A percentile compares a stretch with the other conserved stretches of the same genome.
Evolutionary conservation across 78 protist genomes (phyloP).

Genomic region (Diacronema lutheri): DNA sequence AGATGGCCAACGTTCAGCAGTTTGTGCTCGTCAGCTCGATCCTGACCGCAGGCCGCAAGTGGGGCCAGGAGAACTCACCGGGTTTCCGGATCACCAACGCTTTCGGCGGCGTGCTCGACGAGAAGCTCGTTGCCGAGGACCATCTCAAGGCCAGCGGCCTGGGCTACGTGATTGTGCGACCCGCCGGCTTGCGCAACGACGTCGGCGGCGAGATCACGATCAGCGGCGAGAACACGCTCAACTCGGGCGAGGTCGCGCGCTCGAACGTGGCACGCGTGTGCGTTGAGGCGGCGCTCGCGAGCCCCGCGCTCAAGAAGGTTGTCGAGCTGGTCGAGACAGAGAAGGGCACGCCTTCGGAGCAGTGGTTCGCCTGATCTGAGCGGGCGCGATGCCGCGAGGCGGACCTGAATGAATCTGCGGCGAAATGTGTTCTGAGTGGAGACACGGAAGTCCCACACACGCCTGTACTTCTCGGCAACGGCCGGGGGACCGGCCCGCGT

Average conservation of each 20-base stretch:
- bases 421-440: too few relatives aligned
- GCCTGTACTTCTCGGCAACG: too few relatives aligned
- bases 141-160: slow-evolving; percentile 4
- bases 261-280: slow-evolving; percentile 17
- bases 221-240: slow-evolving; percentile 19
- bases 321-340: background rate
- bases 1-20: background rate
- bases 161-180: slow-evolving; percentile 6
- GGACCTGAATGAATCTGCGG: too few relatives aligned
- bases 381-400: too few relatives aligned
- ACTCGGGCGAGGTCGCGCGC: slow-evolving; percentile 26
- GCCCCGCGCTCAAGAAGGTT: background rate
- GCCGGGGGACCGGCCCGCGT: too few relatives aligned
- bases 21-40: slow-evolving; percentile 15
- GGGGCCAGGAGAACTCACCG: slow-evolving; percentile 25
- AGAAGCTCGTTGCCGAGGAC: slow-evolving; percentile 27
- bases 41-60: slow-evolving; percentile 16
- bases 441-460: too few relatives aligned
- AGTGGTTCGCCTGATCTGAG: too few relatives aligned
- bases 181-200: background rate
- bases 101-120: slow-evolving; percentile 26
- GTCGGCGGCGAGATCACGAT: slow-evolving; percentile 9
- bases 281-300: slow-evolving; percentile 2
- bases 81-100: slow-evolving; percentile 22
- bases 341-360: too few relatives aligned